Evolutionary conservation across 2,329 filamentous ascomycete genomes (phyloP).

Genomic region (Apiospora rasikravindrae): DNA sequence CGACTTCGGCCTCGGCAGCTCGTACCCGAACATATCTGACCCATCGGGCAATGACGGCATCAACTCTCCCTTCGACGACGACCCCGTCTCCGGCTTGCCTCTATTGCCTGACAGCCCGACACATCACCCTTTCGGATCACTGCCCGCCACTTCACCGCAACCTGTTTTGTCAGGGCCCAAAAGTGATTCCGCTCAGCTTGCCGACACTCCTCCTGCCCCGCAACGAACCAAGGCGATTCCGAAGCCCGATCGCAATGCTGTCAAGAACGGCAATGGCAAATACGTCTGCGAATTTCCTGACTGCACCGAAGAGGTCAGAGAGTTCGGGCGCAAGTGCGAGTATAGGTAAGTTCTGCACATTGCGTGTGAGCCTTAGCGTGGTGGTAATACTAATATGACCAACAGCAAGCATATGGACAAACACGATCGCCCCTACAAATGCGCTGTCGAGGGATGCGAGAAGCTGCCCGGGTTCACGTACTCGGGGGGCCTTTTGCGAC

Average conservation of each 20-base stretch:
- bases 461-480: conserved; percentile 96
- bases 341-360: conserved; percentile 76
- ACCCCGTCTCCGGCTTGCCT: conserved; percentile 37
- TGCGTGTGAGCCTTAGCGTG: not conserved
- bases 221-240: conserved; percentile 58
- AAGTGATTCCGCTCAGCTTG: conserved; percentile 25
- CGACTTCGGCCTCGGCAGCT: conserved; percentile 51
- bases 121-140: conserved; percentile 24
- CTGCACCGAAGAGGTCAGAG: conserved; percentile 67
- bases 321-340: conserved; percentile 85
- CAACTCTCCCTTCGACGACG: conserved; percentile 1
- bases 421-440: conserved; percentile 92
- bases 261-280: conserved; percentile 73
- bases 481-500: conserved; percentile 84
- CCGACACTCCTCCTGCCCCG: not conserved
- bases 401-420: conserved; percentile 97
- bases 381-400: not conserved
- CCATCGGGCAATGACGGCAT: conserved; percentile 4
- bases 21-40: conserved; percentile 42
- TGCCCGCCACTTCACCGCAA: conserved; percentile 28
- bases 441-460: conserved; percentile 79
- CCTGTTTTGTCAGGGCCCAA: conserved; percentile 18
- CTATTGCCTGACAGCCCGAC: not conserved
- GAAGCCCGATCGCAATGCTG: conserved; percentile 63
- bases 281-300: conserved; percentile 75